Percentiles rank a stretch among this genome's conserved stretches.
Conservation (phyloP, 2,329 filamentous ascomycete genomes). For the Hyphodiscus sp. region DNA sequence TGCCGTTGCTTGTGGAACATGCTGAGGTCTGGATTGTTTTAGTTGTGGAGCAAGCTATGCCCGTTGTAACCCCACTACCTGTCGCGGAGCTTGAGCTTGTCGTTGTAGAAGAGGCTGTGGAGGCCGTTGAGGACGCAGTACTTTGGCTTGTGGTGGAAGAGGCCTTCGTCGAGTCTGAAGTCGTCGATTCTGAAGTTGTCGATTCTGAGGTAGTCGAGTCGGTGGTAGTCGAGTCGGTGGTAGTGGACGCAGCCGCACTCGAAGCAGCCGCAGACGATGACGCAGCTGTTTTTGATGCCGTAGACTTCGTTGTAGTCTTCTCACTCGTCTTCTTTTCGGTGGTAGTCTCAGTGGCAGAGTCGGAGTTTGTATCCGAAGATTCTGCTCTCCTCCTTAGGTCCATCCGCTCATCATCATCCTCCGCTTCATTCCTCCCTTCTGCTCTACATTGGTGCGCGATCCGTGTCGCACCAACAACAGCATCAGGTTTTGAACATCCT, state of each 20-base stretch:
- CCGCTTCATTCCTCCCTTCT: slow-evolving; percentile 3
- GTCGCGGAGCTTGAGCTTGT: not conserved
- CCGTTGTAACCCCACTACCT: not conserved
- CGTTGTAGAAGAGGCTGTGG: not conserved
- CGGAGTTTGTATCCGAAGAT: not conserved
- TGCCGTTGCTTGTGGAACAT: not conserved
- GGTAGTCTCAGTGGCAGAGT: not conserved
- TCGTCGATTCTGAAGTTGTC: not conserved
- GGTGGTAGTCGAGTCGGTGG: not conserved
- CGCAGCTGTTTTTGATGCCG: not conserved
- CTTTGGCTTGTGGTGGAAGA: not conserved
- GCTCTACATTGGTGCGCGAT: slow-evolving; percentile 16
- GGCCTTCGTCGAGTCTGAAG: not conserved
- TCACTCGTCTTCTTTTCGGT: not conserved
- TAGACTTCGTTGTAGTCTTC: not conserved
- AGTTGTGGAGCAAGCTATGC: not conserved
- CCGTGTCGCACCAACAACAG: slow-evolving; percentile 15
- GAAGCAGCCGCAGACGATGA: not conserved
- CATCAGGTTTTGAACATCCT: slow-evolving; percentile 19
- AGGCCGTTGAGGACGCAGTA: not conserved
- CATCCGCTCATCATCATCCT: slow-evolving; percentile 3
- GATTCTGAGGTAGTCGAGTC: not conserved
- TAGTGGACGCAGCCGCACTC: too few species aligned
- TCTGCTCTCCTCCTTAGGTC: slow-evolving; percentile 17
- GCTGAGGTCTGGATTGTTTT: not conserved